Conservation (phyloP, 2,329 filamentous ascomycete genomes). For the Blastomyces parvus region DNA sequence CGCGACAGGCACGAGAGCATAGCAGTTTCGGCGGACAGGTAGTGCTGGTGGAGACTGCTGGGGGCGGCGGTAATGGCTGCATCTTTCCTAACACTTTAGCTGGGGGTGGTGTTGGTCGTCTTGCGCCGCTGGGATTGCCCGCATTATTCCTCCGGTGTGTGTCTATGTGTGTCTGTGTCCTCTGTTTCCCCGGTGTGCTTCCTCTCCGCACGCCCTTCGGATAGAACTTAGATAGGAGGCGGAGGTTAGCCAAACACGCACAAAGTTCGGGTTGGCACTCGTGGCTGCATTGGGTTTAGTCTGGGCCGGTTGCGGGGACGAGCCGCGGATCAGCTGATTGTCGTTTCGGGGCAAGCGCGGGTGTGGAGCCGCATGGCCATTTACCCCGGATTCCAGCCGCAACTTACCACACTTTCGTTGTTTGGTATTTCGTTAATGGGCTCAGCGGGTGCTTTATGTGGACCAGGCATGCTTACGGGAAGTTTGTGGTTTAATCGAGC, state of each 20-base stretch:
- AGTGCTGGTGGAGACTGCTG: neutral
- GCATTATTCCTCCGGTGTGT: neutral
- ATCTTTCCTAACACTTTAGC: neutral
- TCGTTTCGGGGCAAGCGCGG: neutral
- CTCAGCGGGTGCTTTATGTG: neutral
- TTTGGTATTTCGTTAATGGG: no score
- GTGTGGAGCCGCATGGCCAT: neutral
- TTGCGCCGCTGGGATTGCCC: neutral
- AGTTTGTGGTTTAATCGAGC: neutral
- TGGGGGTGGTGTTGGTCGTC: neutral
- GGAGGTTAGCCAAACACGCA: neutral
- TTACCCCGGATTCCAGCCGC: neutral
- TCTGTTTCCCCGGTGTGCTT: neutral
- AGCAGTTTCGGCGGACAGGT: neutral
- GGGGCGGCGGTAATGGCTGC: neutral
- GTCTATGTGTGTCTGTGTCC: neutral
- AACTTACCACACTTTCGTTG: neutral
- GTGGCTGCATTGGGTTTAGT: neutral
- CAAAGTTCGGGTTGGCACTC: no score
- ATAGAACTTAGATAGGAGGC: neutral
- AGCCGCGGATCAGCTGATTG: neutral
- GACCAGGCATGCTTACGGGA: neutral
- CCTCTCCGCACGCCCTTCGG: no score
- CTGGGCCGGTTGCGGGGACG: neutral
- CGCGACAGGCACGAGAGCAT: neutral